Base-by-base conservation (phyloP, 768 basidiomycete species). In the Russula virescens region DNA sequence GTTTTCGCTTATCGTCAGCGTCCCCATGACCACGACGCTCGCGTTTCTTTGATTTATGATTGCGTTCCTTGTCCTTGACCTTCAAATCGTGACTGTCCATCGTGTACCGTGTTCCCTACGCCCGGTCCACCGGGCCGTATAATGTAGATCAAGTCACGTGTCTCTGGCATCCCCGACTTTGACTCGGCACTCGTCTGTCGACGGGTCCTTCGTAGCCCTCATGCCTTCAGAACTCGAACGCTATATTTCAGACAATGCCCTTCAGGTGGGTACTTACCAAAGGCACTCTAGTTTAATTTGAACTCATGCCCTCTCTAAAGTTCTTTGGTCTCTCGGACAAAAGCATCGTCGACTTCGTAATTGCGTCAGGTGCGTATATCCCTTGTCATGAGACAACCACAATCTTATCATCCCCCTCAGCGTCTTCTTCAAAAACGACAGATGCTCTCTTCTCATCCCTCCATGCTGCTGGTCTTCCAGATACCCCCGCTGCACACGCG, bases 261-360 rank as follows among this genome's bases (percentile, higher is more conserved):
- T 91, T 62, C 80, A 78, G 62, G 89, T 89, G 69, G 67, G 84
- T 74, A n/a, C 25, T 34, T n/a, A 52, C 1, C 14, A 21, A 26
- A 16, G 52, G 59, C 65, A n/a, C 7, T 53, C 3, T 61, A 14
- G 13, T 38, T 38, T 25, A n/a, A 11, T 47, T 25, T 3, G 40
- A 25, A 55, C 48, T 42, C 21, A 51, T 28, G n/a, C 1, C 57
- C n/a, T 14, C 40, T 16, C 31, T 16, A 68, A 48, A 92, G 90
- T 81, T 94, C 68, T 88, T 95, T 68, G 90, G 90, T 59, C 81
- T 91, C 50, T 86, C 94, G 23, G 90, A 96, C 75, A 80, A 81
- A 66, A 91, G 83, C 66, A 91, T 89, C 63, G 83, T 93, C 68
- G 88, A 93, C 77, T 97, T 87, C 73, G 87, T 97, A 40, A 78